Conservation (phyloP, 2,329 filamentous ascomycete genomes). For the Corinectria fuckeliana region DNA sequence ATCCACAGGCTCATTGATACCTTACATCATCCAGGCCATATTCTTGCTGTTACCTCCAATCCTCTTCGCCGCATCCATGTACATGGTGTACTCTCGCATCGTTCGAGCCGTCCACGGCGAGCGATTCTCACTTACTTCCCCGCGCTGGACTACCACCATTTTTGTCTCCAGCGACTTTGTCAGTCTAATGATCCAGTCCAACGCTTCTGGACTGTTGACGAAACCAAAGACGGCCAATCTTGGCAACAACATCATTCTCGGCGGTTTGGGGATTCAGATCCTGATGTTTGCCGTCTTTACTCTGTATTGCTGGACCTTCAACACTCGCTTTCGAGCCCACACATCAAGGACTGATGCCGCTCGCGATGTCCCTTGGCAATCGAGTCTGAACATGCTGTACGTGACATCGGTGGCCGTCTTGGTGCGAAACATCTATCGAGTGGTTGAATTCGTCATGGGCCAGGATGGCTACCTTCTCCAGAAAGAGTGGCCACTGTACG, state of each 20-base stretch:
- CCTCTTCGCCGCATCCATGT: conserved; percentile 26
- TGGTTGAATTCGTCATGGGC: conserved; percentile 22
- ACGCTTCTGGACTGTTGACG: conserved; percentile 13
- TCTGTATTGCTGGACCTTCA: conserved; percentile 8
- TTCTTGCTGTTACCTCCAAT: conserved; percentile 22
- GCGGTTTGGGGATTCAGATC: background rate
- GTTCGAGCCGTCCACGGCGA: conserved; percentile 9
- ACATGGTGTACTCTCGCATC: conserved; percentile 24
- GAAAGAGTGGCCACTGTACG: too few relatives aligned
- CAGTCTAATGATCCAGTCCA: conserved; percentile 21
- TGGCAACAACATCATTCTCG: conserved; percentile 15
- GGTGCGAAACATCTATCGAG: conserved; percentile 17
- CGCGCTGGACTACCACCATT: conserved; percentile 16
- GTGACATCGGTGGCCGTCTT: conserved; percentile 7
- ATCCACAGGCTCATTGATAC: conserved; percentile 7
- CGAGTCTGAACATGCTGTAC: conserved; percentile 21
- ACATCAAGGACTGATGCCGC: background rate
- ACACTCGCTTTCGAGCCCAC: conserved; percentile 5
- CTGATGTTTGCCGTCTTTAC: conserved; percentile 17
- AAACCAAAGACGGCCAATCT: background rate
- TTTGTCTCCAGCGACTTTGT: conserved; percentile 23
- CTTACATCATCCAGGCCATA: conserved; percentile 25
- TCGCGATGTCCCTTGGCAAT: conserved; percentile 8
- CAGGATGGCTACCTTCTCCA: conserved; percentile 1
- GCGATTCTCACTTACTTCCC: conserved; percentile 4